Evolutionary conservation across 129 eudicot species (phyloP).

Genomic region (Lactuca sativa): DNA sequence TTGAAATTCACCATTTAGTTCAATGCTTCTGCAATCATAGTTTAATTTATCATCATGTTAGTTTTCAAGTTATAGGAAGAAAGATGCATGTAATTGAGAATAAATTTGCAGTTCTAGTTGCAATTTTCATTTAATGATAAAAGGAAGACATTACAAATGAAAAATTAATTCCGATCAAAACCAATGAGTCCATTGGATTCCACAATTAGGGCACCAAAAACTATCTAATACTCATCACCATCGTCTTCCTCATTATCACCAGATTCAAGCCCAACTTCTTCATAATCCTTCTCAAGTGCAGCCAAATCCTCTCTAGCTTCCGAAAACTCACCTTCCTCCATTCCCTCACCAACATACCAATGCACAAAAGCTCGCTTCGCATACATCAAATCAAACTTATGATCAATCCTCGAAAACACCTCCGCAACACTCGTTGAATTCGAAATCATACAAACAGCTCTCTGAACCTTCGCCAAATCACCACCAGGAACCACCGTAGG

Average conservation of each 20-base stretch:
- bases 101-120: background rate
- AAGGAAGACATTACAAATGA: background rate
- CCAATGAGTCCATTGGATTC: conserved; percentile 66
- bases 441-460: conserved; percentile 76
- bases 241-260: conserved; percentile 69
- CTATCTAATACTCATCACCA: conserved; percentile 58
- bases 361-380: conserved; percentile 76
- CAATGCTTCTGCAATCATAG: no score
- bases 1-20: no score
- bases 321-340: conserved; percentile 83
- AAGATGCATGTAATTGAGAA: background rate
- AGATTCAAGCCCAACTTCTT: conserved; percentile 75
- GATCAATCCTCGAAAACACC: conserved; percentile 79
- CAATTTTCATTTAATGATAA: background rate
- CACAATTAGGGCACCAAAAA: background rate
- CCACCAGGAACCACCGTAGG: conserved; percentile 88
- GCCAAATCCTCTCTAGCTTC: conserved; percentile 86
- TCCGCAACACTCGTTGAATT: conserved; percentile 91
- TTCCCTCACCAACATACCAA: conserved; percentile 85
- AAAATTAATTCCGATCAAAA: background rate
- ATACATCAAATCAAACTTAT: conserved; percentile 76
- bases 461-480: conserved; percentile 74
- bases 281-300: conserved; percentile 79
- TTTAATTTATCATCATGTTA: no score
- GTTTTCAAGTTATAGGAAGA: no score